Evolutionary conservation across 331 rosid species (phyloP).

Genomic region (Prunus yedoensis): DNA sequence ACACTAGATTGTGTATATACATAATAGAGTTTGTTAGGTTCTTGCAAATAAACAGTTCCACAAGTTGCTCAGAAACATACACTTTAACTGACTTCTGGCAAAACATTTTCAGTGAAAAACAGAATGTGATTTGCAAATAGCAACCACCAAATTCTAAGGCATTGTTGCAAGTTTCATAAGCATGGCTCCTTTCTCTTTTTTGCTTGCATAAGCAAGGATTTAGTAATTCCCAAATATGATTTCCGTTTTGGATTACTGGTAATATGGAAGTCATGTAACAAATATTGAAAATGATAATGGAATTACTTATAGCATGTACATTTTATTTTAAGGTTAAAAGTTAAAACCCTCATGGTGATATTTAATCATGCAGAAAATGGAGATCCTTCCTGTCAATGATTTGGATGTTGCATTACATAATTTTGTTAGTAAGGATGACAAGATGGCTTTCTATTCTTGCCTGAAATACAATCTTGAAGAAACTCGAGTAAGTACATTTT

Average conservation of each 20-base stretch:
- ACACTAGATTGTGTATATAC: background rate
- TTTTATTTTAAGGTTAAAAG: constrained; percentile 15
- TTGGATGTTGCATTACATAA: constrained; percentile 88
- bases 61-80: background rate
- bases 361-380: constrained; percentile 80
- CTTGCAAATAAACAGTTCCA: background rate
- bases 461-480: constrained; percentile 72
- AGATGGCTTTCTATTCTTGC: constrained; percentile 87
- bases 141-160: background rate
- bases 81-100: background rate
- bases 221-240: background rate
- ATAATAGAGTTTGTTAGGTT: background rate
- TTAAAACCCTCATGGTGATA: constrained; percentile 15
- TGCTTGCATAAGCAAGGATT: background rate
- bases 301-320: background rate
- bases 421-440: constrained; percentile 94
- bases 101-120: background rate
- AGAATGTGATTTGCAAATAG: background rate
- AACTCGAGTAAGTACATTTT: constrained; percentile 75
- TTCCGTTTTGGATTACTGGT: constrained; percentile 7
- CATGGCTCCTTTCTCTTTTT: background rate
- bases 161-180: background rate
- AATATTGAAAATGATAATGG: constrained; percentile 17
- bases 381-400: constrained; percentile 95
- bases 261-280: constrained; percentile 16